Base-by-base conservation (phyloP, 2,329 filamentous ascomycete genomes). In the Neocucurbitaria cava region DNA sequence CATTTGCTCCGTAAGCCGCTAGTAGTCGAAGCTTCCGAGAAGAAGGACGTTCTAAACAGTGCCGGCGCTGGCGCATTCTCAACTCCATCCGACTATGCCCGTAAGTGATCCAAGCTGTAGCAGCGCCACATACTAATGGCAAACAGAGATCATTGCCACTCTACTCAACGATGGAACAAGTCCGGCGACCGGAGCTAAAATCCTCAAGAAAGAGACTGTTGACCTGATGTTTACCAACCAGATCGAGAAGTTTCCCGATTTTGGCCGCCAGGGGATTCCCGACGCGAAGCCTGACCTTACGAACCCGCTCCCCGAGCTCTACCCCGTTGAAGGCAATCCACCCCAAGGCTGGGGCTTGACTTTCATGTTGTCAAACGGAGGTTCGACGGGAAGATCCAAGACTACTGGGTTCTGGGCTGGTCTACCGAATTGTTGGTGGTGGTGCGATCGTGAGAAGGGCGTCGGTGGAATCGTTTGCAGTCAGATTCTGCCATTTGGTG, bases 191-290 rank as follows among this genome's bases (percentile, higher is more conserved):
- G 81, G 81, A 5, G 68, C 68, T 0, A 77, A 79, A 53, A 79
- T 90, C 17, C 78, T 90, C 2, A 73, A 78, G 17, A 78, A 81
- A 26, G 75, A 79, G 20, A 89, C 87, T 0, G 82, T 90, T 0
- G 80, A 87, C 15, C 74, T 81, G 28, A 89, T 89, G 85, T 89
- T 87, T 68, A 77, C 73, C 38, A 89, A 89, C 66, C 85, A 86
- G 52, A 79, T 87, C 41, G 76, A 81, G 1, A 52, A 79, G 1
- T 79, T 83, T 41, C 83, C 84, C 3, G 61, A 86, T 54, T 85
- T 83, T 54, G 77, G 76, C 15, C 76, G 80, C 1, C 56, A 81
- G 50, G 61, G 63, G 2, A 77, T 85, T 6, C 71, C 78, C 0
- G 77, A 76, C 6, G 74, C 81, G 0, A 85, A 83, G 57, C 79